Evolutionary conservation across 257 asterid genomes (phyloP).

Genomic region (Nyctanthes arbortristis): DNA sequence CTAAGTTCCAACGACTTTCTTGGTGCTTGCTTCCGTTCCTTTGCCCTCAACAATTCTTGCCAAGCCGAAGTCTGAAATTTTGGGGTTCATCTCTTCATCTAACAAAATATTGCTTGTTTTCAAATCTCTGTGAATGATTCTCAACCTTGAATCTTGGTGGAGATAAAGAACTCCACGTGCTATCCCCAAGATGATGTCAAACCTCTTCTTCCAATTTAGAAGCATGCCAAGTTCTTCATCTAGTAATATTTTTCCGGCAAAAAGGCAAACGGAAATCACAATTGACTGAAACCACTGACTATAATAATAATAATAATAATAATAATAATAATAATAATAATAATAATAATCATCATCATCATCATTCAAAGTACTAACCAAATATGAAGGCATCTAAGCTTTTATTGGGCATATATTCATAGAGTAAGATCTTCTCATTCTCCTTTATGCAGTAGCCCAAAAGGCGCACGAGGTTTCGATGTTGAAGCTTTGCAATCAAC

Average conservation of each 20-base stretch:
- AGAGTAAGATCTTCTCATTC: slow-evolving; percentile 40
- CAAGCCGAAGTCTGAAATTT: slow-evolving; percentile 46
- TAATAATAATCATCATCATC: too few relatives aligned
- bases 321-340: too few relatives aligned
- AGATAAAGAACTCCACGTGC: slow-evolving; percentile 47
- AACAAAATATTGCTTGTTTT: slow-evolving; percentile 41
- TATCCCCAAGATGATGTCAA: slow-evolving; percentile 37
- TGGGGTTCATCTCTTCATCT: slow-evolving; percentile 46
- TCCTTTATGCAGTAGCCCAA: slow-evolving; percentile 43
- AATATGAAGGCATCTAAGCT: slow-evolving; percentile 48
- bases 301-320: neutral
- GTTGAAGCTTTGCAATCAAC: slow-evolving; percentile 49
- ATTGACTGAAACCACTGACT: neutral
- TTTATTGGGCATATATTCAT: slow-evolving; percentile 44
- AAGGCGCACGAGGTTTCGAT: slow-evolving; percentile 47
- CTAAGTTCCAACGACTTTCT: slow-evolving; percentile 40
- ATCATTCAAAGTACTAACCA: too few relatives aligned
- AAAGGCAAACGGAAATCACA: neutral
- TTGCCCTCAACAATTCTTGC: slow-evolving; percentile 38
- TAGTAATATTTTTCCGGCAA: neutral
- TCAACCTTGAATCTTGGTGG: slow-evolving; percentile 44
- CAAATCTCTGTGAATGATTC: slow-evolving; percentile 41
- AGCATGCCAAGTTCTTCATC: slow-evolving; percentile 27
- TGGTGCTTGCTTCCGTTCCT: slow-evolving; percentile 32
- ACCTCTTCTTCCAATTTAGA: slow-evolving; percentile 38